Evolutionary conservation across 768 basidiomycete species (phyloP).

Genomic region (Russula vinacea): DNA sequence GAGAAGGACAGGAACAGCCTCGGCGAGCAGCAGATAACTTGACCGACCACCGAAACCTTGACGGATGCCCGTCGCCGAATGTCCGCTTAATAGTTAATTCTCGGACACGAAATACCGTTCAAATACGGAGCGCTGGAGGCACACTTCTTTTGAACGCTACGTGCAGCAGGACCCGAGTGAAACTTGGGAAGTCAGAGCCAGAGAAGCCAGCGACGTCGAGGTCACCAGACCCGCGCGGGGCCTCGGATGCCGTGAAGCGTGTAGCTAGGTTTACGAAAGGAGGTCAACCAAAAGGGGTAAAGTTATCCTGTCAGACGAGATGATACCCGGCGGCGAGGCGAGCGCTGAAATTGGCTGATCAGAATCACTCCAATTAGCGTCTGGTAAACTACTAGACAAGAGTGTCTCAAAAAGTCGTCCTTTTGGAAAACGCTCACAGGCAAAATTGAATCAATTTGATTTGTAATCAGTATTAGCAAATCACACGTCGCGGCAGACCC

Average conservation of each 20-base stretch:
- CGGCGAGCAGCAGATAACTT: not conserved
- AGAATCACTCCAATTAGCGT: no score
- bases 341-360: no score
- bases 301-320: no score
- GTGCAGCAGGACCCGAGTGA: not conserved
- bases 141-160: not conserved
- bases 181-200: not conserved
- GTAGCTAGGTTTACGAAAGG: no score
- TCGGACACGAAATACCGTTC: not conserved
- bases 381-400: no score
- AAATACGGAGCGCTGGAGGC: not conserved
- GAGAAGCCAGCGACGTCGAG: not conserved
- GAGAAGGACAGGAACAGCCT: not conserved
- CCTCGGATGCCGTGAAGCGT: not conserved
- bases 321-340: no score
- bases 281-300: no score
- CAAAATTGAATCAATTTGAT: no score
- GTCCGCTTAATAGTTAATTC: not conserved
- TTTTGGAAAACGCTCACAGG: no score
- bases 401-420: no score
- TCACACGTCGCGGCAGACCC: no score
- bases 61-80: not conserved
- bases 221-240: not conserved
- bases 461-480: no score
- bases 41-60: not conserved